These are phyloP conservation scores for Trichoderma sp. DNA, from an alignment of 2,329 filamentous ascomycete species.

Conservation along the genomic window DNA sequence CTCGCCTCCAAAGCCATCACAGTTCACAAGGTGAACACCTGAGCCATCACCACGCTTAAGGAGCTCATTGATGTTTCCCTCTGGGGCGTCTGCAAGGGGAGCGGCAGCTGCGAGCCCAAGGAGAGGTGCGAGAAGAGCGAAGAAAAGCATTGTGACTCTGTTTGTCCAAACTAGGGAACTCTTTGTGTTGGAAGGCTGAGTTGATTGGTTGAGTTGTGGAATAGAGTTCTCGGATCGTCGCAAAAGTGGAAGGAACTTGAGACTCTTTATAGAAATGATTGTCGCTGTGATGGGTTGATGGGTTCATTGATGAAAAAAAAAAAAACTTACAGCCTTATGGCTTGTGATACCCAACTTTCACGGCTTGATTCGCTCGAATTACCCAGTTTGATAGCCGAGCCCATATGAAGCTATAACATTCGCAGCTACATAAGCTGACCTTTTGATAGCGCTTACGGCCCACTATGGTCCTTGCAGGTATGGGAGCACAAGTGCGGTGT, in stretches of 20 bases:
- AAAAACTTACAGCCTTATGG: background rate
- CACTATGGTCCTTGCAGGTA: background rate
- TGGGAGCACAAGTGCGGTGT: background rate
- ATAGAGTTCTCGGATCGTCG: background rate
- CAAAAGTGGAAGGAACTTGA: background rate
- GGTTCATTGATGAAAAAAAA: background rate
- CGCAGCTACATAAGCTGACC: background rate
- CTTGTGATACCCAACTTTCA: background rate
- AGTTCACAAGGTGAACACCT: background rate
- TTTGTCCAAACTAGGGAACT: background rate
- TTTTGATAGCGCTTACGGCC: constrained; percentile 1
- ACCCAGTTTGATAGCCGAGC: background rate
- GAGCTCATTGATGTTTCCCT: background rate
- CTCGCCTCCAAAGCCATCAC: background rate
- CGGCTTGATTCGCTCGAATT: background rate
- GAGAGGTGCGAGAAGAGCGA: background rate
- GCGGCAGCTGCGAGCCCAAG: background rate
- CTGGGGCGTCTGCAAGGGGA: background rate
- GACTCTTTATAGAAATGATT: constrained; percentile 13
- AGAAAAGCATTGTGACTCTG: background rate
- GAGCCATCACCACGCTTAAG: constrained; percentile 4
- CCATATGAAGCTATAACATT: background rate
- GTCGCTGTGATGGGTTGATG: background rate
- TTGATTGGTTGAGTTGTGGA: background rate
- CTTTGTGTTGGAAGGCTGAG: background rate